Percentiles rank a stretch among this genome's conserved stretches.
Conservation (phyloP, 1,284 basidiomycete genomes). For the Lignosus rhinocerotis region DNA sequence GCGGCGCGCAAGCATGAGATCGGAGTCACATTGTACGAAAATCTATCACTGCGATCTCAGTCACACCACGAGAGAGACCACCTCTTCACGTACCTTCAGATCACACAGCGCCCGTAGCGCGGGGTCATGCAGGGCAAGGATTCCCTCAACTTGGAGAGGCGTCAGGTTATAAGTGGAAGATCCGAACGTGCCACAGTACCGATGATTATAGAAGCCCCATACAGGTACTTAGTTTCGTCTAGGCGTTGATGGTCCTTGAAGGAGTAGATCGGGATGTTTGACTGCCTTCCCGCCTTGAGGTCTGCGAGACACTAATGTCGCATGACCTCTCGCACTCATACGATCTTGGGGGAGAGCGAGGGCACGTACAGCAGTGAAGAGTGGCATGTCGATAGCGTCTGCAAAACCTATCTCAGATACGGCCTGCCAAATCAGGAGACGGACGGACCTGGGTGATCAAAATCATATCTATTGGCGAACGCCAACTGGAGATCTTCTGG, state of each 20-base stretch:
- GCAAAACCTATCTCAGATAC: not conserved
- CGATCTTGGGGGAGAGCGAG: not conserved
- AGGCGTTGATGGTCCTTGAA: conserved; percentile 90
- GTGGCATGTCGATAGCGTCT: conserved; percentile 87
- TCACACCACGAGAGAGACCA: not conserved
- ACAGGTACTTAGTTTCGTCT: conserved; percentile 87
- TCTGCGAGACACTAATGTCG: conserved; percentile 73
- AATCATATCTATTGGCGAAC: conserved; percentile 84
- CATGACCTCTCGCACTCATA: not conserved
- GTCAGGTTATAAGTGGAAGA: not conserved
- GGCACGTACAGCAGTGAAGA: conserved; percentile 75
- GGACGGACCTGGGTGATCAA: conserved; percentile 77
- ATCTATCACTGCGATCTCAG: conserved; percentile 44
- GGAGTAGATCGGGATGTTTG: conserved; percentile 92
- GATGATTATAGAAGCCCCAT: conserved; percentile 95
- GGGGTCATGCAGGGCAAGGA: conserved; percentile 87
- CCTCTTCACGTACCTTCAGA: conserved; percentile 67
- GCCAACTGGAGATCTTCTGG: conserved; percentile 81
- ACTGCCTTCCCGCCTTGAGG: conserved; percentile 80
- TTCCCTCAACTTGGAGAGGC: conserved; percentile 73
- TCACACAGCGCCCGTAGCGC: conserved; percentile 83
- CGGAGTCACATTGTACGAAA: conserved; percentile 89
- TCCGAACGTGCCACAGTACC: conserved; percentile 39
- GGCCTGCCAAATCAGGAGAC: no score
- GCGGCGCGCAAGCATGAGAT: conserved; percentile 94